phyloP scores from a whole-genome alignment of 192 early-diverging fungal species.

The Radiomyces spectabilis region DNA sequence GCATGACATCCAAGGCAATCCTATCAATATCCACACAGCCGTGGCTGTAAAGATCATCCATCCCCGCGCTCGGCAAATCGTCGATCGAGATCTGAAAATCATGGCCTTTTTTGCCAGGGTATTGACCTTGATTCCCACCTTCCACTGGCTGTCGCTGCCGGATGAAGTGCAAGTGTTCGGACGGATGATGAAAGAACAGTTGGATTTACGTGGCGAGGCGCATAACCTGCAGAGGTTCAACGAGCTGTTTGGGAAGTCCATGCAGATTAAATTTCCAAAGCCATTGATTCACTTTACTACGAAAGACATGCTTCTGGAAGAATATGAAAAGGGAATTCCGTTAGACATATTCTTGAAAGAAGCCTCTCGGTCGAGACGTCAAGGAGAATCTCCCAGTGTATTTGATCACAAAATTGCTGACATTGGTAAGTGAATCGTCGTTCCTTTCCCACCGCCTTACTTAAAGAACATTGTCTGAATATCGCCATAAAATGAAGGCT shows the following conservation, averaged over 20 bases:
- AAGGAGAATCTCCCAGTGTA: slow-evolving; percentile 29
- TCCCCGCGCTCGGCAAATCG: slow-evolving; percentile 60
- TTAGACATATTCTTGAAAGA: slow-evolving; percentile 65
- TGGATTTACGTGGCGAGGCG: slow-evolving; percentile 80
- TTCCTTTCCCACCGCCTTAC: too few relatives aligned
- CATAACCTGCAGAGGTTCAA: slow-evolving; percentile 59
- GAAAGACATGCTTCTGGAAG: slow-evolving; percentile 75
- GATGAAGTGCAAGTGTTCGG: slow-evolving; percentile 89
- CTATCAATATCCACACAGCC: slow-evolving; percentile 26
- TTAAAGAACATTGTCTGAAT: too few relatives aligned
- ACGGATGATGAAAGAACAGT: slow-evolving; percentile 85
- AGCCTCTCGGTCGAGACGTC: slow-evolving; percentile 5
- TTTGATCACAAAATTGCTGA: slow-evolving; percentile 76
- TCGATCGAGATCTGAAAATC: slow-evolving; percentile 78
- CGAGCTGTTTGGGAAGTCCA: slow-evolving; percentile 43
- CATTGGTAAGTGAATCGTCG: slow-evolving; percentile 53
- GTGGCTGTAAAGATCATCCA: slow-evolving; percentile 92
- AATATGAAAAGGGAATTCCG: slow-evolving; percentile 72
- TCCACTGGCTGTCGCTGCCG: slow-evolving; percentile 80
- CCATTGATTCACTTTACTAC: slow-evolving; percentile 48
- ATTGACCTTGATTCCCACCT: slow-evolving; percentile 64
- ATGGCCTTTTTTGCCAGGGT: slow-evolving; percentile 62
- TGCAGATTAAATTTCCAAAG: slow-evolving; percentile 59
- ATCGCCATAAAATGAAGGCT: too few relatives aligned
- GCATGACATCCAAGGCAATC: slow-evolving; percentile 8